Evolutionary conservation across 331 rosid genomes (phyloP).

Genomic region (Arachis monticola): DNA sequence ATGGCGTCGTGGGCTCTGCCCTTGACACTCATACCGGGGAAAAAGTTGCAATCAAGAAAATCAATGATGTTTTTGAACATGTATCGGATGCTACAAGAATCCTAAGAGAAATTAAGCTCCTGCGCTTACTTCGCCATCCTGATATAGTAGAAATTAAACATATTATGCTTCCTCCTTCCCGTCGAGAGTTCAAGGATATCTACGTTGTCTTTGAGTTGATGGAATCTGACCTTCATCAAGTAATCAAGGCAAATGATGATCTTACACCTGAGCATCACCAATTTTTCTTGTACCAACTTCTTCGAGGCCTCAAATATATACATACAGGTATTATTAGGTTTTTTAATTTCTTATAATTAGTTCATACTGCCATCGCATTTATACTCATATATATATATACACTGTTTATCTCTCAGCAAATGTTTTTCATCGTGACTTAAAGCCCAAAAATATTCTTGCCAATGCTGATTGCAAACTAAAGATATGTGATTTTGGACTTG

Average conservation of each 20-base stretch:
- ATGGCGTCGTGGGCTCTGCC: constrained; percentile 92
- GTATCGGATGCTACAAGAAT: constrained; percentile 96
- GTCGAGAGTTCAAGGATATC: constrained; percentile 86
- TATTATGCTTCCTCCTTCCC: constrained; percentile 97
- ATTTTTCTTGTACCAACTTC: constrained; percentile 96
- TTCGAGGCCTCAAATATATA: constrained; percentile 84
- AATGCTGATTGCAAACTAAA: constrained; percentile 97
- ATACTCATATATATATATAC: no score
- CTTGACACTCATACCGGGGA: constrained; percentile 72
- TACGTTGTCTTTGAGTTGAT: constrained; percentile 95
- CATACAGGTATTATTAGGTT: constrained; percentile 35
- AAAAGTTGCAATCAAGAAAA: constrained; percentile 92
- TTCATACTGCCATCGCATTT: no score
- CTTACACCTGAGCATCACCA: constrained; percentile 95
- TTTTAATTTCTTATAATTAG: no score
- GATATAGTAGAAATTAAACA: constrained; percentile 93
- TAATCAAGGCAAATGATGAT: constrained; percentile 91
- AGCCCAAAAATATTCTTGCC: constrained; percentile 97
- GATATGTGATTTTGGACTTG: constrained; percentile 98
- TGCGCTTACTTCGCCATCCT: constrained; percentile 89
- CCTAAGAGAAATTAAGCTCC: constrained; percentile 89
- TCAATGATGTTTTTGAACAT: constrained; percentile 91
- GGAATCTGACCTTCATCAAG: constrained; percentile 99
- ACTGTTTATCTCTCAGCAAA: constrained; percentile 53
- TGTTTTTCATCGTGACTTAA: constrained; percentile 95